These are phyloP conservation scores for Entonaema liquescens DNA, from an alignment of 495 filamentous ascomycete species.

Conservation along the genomic window DNA sequence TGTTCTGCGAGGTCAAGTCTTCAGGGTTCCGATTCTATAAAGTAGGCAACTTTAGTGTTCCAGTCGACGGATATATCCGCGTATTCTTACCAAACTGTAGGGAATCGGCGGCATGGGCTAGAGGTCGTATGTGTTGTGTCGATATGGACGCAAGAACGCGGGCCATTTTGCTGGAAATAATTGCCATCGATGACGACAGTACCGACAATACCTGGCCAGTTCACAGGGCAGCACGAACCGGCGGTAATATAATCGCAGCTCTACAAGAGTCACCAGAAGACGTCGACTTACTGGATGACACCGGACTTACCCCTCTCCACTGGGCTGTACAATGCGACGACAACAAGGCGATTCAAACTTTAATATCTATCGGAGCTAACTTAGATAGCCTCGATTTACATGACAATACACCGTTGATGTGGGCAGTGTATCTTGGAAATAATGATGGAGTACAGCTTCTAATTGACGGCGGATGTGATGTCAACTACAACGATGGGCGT, in stretches of 20 bases:
- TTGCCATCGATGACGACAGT: conserved; percentile 10
- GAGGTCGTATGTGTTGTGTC: background rate
- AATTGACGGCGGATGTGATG: conserved; percentile 17
- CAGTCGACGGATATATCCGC: background rate
- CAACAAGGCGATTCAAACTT: background rate
- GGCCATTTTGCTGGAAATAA: background rate
- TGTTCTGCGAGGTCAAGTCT: background rate
- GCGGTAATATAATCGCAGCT: conserved; percentile 1
- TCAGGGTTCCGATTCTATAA: background rate
- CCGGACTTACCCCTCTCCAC: conserved; percentile 12
- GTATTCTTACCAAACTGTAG: conserved; percentile 1
- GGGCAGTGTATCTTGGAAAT: background rate
- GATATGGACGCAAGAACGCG: background rate
- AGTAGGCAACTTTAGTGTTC: background rate
- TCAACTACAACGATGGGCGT: background rate
- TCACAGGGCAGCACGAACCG: conserved; percentile 10
- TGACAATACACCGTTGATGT: background rate
- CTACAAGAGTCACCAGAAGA: conserved; percentile 11
- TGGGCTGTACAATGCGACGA: background rate
- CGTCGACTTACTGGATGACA: conserved; percentile 9
- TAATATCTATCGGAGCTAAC: conserved; percentile 23
- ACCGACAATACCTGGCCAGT: conserved; percentile 15
- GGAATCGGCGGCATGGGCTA: background rate
- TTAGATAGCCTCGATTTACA: background rate
- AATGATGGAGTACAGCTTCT: background rate